These are phyloP conservation scores for Podospora bellae-mahoneyi DNA, from an alignment of 495 filamentous ascomycete genomes.

Conservation along the genomic window DNA sequence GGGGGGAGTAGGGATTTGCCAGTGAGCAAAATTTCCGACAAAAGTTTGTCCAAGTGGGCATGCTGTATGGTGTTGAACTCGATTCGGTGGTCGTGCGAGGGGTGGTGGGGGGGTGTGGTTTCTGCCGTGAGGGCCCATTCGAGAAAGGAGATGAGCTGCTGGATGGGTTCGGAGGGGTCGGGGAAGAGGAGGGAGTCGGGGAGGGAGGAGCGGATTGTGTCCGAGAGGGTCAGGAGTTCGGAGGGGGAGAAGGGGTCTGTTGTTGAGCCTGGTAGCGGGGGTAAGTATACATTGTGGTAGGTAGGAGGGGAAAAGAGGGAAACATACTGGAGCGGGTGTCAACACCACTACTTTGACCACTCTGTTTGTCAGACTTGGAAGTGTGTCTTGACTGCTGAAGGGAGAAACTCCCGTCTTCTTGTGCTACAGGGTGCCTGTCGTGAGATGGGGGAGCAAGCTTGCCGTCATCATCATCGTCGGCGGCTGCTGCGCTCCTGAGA, in stretches of 20 bases:
- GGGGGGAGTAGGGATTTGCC: neutral
- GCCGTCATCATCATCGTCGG: too few species aligned
- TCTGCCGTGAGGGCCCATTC: constrained; percentile 35
- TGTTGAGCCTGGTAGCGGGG: neutral
- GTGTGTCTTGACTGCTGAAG: neutral
- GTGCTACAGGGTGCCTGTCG: neutral
- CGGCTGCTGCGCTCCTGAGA: neutral
- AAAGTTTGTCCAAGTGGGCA: constrained; percentile 44
- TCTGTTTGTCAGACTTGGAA: neutral
- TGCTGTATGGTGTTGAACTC: constrained; percentile 34
- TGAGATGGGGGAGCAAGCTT: neutral
- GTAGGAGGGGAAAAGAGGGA: neutral
- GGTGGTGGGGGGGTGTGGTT: neutral
- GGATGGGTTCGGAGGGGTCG: constrained; percentile 9
- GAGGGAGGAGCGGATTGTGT: constrained; percentile 35
- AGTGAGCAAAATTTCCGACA: constrained; percentile 31
- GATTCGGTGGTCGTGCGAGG: constrained; percentile 18
- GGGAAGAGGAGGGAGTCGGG: constrained; percentile 18
- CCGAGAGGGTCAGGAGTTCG: constrained; percentile 32
- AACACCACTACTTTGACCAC: neutral
- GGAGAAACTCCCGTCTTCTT: neutral
- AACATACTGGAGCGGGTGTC: neutral
- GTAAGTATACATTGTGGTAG: neutral
- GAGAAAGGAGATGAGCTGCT: constrained; percentile 33
- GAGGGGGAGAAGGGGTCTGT: neutral